These are phyloP conservation scores for Auricularia auricula-judae DNA, from an alignment of 768 basidiomycete genomes.

Conservation along the genomic window DNA sequence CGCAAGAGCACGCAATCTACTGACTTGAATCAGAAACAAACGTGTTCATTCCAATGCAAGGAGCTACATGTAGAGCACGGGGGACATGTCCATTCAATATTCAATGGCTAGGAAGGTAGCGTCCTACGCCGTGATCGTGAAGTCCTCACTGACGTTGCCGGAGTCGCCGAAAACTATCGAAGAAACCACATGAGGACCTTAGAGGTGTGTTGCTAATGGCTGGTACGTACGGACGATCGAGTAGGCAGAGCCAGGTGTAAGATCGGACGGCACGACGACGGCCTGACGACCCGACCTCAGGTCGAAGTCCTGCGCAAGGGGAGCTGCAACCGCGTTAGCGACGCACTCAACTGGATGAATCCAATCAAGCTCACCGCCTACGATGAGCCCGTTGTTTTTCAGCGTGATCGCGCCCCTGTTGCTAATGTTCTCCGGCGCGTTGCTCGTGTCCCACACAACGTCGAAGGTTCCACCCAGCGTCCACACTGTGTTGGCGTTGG, in stretches of 20 bases:
- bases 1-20: too few relatives aligned
- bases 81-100: too few relatives aligned
- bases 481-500: constrained; percentile 16
- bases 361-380: background rate
- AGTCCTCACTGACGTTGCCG: background rate
- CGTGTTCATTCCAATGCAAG: too few relatives aligned
- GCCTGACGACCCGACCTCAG: background rate
- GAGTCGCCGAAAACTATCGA: background rate
- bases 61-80: too few relatives aligned
- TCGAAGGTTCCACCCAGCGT: constrained; percentile 11
- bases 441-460: constrained; percentile 16
- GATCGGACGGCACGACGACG: background rate
- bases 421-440: background rate
- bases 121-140: background rate
- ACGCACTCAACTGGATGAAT: background rate
- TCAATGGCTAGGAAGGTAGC: too few relatives aligned
- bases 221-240: background rate
- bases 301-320: background rate
- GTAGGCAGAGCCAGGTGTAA: background rate
- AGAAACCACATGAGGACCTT: background rate
- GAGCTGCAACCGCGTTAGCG: background rate
- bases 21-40: too few relatives aligned
- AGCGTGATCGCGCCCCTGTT: background rate
- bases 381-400: background rate
- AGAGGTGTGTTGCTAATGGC: background rate